Evolutionary conservation across 495 filamentous ascomycete species (phyloP).

Genomic region (Aspergillus funiculosus): DNA sequence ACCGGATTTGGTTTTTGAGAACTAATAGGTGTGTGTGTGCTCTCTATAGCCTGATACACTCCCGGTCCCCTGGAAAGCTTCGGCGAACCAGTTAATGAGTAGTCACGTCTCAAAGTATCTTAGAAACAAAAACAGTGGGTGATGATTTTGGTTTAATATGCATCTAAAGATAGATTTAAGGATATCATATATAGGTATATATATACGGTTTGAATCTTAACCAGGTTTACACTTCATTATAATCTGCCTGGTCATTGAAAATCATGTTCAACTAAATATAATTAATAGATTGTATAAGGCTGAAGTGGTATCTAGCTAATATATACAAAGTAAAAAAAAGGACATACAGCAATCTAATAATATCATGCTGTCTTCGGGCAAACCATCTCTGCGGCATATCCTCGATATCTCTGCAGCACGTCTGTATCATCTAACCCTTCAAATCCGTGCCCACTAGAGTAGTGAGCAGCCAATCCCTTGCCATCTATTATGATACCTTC

Average conservation of each 20-base stretch:
- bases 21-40: slow-evolving; percentile 13
- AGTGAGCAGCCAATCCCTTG: slow-evolving; percentile 47
- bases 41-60: slow-evolving; percentile 27
- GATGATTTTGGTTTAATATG: neutral
- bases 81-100: slow-evolving; percentile 28
- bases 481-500: slow-evolving; percentile 46
- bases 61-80: slow-evolving; percentile 21
- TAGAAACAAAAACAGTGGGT: slow-evolving; percentile 6
- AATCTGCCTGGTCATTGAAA: no score
- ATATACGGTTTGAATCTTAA: no score
- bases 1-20: neutral
- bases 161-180: no score
- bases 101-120: slow-evolving; percentile 22
- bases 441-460: slow-evolving; percentile 32
- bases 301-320: no score
- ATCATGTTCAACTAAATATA: no score
- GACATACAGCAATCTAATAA: neutral
- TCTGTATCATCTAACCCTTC: slow-evolving; percentile 45
- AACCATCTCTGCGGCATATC: slow-evolving; percentile 47
- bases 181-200: no score
- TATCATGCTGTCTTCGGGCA: slow-evolving; percentile 23
- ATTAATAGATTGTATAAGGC: no score
- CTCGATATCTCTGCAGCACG: slow-evolving; percentile 46
- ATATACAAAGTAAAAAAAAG: no score
- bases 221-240: no score